These are phyloP conservation scores for Mucor lusitanicus DNA, from an alignment of 371 early-diverging fungal genomes.

Conservation along the genomic window DNA sequence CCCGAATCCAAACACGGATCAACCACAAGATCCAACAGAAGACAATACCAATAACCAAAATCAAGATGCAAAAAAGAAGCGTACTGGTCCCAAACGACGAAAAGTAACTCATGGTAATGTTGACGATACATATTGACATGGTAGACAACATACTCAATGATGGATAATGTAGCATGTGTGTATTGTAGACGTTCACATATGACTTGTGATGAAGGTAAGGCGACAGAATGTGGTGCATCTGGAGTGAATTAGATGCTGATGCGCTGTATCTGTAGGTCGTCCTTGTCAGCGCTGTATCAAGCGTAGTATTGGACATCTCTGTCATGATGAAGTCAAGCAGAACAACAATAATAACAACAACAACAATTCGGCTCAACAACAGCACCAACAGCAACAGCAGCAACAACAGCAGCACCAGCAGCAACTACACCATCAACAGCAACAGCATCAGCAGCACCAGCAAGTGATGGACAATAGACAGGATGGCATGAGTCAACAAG, in stretches of 20 bases:
- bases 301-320: slow-evolving; percentile 88
- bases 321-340: slow-evolving; percentile 80
- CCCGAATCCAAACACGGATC: slow-evolving; percentile 9
- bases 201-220: slow-evolving; percentile 79
- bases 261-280: slow-evolving; percentile 47
- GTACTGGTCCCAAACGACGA: slow-evolving; percentile 69
- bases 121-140: neutral
- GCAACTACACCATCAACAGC: slow-evolving; percentile 12
- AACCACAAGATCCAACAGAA: slow-evolving; percentile 13
- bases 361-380: neutral
- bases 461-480: slow-evolving; percentile 8
- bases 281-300: slow-evolving; percentile 94
- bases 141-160: neutral
- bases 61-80: slow-evolving; percentile 54
- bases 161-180: slow-evolving; percentile 63
- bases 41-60: slow-evolving; percentile 16
- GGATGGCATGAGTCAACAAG: slow-evolving; percentile 24
- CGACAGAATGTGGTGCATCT: neutral
- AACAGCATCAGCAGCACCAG: slow-evolving; percentile 8
- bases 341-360: slow-evolving; percentile 22
- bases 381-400: slow-evolving; percentile 8
- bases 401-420: slow-evolving; percentile 20
- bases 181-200: slow-evolving; percentile 87
- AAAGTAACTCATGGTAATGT: slow-evolving; percentile 73
- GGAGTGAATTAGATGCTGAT: neutral